These are phyloP conservation scores for Dactylella cylindrospora DNA, from an alignment of 2,329 filamentous ascomycete species.

Conservation along the genomic window DNA sequence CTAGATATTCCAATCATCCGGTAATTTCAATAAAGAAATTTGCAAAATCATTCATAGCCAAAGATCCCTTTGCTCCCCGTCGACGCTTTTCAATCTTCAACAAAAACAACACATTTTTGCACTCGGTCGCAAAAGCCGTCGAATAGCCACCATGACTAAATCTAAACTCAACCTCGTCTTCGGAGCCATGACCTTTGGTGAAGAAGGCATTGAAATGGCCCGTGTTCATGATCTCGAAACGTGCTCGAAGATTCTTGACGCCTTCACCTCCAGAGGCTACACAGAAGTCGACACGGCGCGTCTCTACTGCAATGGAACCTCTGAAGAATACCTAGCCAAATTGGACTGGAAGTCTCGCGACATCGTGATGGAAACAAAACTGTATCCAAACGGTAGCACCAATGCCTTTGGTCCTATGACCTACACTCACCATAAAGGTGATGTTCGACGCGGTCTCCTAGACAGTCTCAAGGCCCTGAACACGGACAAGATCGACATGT, in stretches of 20 bases:
- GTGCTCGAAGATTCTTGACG: slow-evolving; percentile 10
- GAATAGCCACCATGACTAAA: slow-evolving; percentile 8
- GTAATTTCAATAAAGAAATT: too few species aligned
- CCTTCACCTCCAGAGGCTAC: slow-evolving; percentile 20
- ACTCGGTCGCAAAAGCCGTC: neutral
- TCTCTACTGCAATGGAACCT: slow-evolving; percentile 20
- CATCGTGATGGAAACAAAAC: slow-evolving; percentile 18
- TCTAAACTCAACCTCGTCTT: slow-evolving; percentile 35
- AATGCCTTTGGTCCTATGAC: slow-evolving; percentile 1
- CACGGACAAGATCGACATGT: slow-evolving; percentile 63
- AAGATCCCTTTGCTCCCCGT: too few species aligned
- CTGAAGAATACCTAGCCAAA: slow-evolving; percentile 18
- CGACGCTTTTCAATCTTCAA: neutral
- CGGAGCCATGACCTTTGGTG: slow-evolving; percentile 32
- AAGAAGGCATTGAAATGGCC: slow-evolving; percentile 9
- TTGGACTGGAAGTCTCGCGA: slow-evolving; percentile 6
- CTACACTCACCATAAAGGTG: slow-evolving; percentile 16
- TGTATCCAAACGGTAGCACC: slow-evolving; percentile 18
- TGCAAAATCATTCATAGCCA: too few species aligned
- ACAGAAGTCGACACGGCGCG: slow-evolving; percentile 34
- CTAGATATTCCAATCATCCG: too few species aligned
- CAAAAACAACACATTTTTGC: neutral
- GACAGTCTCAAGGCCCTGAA: slow-evolving; percentile 28
- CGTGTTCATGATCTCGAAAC: slow-evolving; percentile 16
- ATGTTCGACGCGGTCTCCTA: slow-evolving; percentile 11